Conservation (phyloP, 768 basidiomycete species). For the Leucosporidium yakuticum region DNA sequence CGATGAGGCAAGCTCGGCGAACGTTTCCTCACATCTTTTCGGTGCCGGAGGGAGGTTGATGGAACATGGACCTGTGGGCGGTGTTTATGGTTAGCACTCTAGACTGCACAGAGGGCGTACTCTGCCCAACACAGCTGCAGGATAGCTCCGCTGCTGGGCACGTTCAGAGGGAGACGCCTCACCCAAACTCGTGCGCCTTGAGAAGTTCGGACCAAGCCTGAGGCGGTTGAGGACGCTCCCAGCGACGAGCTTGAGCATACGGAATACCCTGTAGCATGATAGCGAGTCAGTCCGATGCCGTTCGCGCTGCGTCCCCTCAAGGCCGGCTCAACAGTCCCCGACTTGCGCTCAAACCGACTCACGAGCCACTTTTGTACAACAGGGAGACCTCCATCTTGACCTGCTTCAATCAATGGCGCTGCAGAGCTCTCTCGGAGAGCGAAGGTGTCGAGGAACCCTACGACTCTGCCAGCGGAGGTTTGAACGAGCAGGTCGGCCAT, state of each 20-base stretch:
- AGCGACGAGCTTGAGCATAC: constrained; percentile 20
- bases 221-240: constrained; percentile 5
- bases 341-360: not conserved
- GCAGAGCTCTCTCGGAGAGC: not conserved
- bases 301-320: not conserved
- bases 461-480: not conserved
- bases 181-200: constrained; percentile 27
- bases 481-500: too few species aligned
- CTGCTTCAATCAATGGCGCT: not conserved
- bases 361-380: constrained; percentile 29
- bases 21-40: constrained; percentile 6
- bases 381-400: not conserved
- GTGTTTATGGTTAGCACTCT: not conserved
- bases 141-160: too few species aligned
- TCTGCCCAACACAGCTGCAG: too few species aligned
- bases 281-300: not conserved
- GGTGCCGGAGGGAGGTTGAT: constrained; percentile 17
- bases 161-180: not conserved
- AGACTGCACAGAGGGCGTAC: too few species aligned
- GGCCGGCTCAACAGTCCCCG: not conserved
- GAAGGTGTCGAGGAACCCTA: constrained; percentile 14
- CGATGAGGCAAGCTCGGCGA: not conserved
- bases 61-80: constrained; percentile 15
- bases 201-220: not conserved
- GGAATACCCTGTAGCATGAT: constrained; percentile 21